Evolutionary conservation across 805 yeast genomes (phyloP), one percentile per base, ranked within the genome.

Genomic region (Grigorovia jiainica): DNA sequence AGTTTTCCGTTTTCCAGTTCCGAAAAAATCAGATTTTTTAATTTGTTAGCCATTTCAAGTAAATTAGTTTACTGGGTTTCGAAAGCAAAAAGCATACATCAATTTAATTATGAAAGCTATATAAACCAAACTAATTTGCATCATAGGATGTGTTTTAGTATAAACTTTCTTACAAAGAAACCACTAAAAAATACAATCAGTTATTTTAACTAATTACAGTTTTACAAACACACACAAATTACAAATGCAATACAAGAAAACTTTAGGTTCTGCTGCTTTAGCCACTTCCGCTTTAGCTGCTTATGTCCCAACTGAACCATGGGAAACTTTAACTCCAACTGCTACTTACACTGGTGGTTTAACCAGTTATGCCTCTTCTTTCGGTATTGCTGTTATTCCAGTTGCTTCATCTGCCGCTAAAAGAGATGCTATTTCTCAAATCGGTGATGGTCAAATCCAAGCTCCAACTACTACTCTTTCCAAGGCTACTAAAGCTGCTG

Each of bases 361-460:
- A 25, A 58, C 70, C 36, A 58, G 58, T 37, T 24, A 21, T 16
- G 36, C 30, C 36, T 60, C 65, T 25, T 57, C 67, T 36, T 67
- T 67, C 43, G 73, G 72, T 60, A 63, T 67, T 45, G 72, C 70
- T 25, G 69, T 67, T 43, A 51, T 58, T 38, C 67, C 71, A 25
- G 21, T 23, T 3, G 65, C 65, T 43, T 60, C 61, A 4, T 36
- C 50, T 49, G 34, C 56, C 58, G 53, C 65, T 24, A 59, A 58
- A n/a, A 51, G 47, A 63, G 49, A 49, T 21, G 54, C 66, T 31
- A 60, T 60, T 36, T 60, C 72, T 45, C 77, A 72, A 54, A 65
- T 70, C 46, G 52, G 51, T 36, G 54, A 51, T 51, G 81, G 81
- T 55, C 81, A 76, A 63, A 65, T 75, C 56, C 80, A 76, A 60